phyloP scores from a whole-genome alignment of 495 filamentous ascomycete species.

The Tuber borchii region DNA sequence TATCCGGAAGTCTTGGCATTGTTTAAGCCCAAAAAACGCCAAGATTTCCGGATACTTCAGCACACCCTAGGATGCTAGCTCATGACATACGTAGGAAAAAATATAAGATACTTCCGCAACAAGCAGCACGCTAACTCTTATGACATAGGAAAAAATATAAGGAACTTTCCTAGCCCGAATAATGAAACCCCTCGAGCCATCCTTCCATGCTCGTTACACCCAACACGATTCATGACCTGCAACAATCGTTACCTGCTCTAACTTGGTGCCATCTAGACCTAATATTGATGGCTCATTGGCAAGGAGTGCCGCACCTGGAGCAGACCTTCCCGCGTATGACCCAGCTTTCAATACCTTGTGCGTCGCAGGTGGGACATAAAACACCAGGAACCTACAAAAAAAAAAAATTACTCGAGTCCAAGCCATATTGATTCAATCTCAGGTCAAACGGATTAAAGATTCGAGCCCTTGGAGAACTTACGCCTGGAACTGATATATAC shows the following conservation, averaged over 20 bases:
- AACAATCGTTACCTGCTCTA: neutral
- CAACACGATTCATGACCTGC: neutral
- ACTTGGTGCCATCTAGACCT: neutral
- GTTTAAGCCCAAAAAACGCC: neutral
- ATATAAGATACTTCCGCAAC: neutral
- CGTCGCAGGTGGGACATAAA: slow-evolving; percentile 31
- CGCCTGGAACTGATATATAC: neutral
- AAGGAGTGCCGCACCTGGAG: slow-evolving; percentile 33
- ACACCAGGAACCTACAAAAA: slow-evolving; percentile 34
- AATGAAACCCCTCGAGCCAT: neutral
- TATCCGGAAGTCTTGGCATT: neutral
- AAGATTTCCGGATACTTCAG: neutral
- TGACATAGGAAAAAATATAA: neutral
- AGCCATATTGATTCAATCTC: neutral
- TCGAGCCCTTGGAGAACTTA: neutral
- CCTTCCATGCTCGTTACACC: neutral
- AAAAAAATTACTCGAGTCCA: slow-evolving; percentile 13
- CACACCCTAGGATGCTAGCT: neutral
- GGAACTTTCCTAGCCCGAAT: neutral
- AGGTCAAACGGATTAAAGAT: neutral
- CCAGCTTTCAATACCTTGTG: slow-evolving; percentile 33
- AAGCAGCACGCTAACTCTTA: neutral
- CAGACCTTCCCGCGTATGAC: slow-evolving; percentile 39
- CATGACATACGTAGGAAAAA: neutral
- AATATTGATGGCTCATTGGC: slow-evolving; percentile 12